These are phyloP conservation scores for Vitellaria paradoxa DNA, from an alignment of 179 eudicot genomes.

Conservation along the genomic window DNA sequence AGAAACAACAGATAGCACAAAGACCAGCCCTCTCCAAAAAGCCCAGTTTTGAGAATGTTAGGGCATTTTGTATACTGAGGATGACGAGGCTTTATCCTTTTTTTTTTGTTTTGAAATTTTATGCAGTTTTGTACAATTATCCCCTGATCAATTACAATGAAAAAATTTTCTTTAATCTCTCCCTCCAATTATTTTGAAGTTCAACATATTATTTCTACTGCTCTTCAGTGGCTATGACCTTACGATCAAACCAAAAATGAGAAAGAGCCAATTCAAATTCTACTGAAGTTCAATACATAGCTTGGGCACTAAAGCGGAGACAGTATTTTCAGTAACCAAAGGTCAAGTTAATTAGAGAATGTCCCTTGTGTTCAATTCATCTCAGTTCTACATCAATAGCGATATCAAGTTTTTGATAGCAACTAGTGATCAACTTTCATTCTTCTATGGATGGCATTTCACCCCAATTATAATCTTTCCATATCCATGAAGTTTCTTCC, in stretches of 20 bases:
- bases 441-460: conserved; percentile 6
- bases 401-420: conserved; percentile 4
- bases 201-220: neutral
- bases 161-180: conserved; percentile 1
- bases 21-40: conserved; percentile 63
- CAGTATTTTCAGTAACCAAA: neutral
- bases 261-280: neutral
- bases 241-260: neutral
- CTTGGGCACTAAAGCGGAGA: neutral
- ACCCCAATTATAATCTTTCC: conserved; percentile 9
- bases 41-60: conserved; percentile 50
- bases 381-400: conserved; percentile 10
- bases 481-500: conserved; percentile 2
- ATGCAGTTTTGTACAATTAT: conserved; percentile 14
- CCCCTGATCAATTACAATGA: conserved; percentile 14
- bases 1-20: conserved; percentile 15
- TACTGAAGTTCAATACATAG: neutral
- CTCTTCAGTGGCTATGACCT: neutral
- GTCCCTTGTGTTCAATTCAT: neutral
- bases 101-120: neutral
- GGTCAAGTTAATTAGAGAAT: conserved; percentile 6
- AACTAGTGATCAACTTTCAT: neutral
- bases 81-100: conserved; percentile 52
- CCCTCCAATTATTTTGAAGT: neutral
- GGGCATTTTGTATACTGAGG: conserved; percentile 45